Evolutionary conservation across 305 asterid genomes (phyloP).

Genomic region (Fraxinus albicans): DNA sequence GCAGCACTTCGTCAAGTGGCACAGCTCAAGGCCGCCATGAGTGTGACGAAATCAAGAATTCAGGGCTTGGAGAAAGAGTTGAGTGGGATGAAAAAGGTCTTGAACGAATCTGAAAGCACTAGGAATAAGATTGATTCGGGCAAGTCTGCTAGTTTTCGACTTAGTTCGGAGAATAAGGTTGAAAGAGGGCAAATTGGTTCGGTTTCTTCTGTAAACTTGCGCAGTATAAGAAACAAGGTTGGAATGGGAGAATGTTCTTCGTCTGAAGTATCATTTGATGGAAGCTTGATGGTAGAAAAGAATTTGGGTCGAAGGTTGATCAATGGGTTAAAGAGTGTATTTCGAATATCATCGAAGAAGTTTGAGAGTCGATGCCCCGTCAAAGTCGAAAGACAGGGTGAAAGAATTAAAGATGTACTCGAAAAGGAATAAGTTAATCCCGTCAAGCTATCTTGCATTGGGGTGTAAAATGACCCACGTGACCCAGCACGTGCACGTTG

Average conservation of each 20-base stretch:
- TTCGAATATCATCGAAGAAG: slow-evolving; percentile 49
- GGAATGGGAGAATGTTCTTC: slow-evolving; percentile 32
- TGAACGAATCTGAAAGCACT: slow-evolving; percentile 37
- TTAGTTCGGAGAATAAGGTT: slow-evolving; percentile 33
- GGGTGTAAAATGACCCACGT: background rate
- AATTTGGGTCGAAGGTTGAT: slow-evolving; percentile 51
- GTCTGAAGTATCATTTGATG: slow-evolving; percentile 39
- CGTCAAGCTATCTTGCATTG: background rate
- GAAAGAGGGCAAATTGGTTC: slow-evolving; percentile 46
- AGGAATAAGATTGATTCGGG: slow-evolving; percentile 30
- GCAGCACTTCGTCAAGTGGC: slow-evolving; percentile 71
- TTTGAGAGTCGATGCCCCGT: slow-evolving; percentile 21
- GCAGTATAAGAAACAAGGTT: slow-evolving; percentile 32
- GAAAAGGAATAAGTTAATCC: background rate
- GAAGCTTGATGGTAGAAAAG: slow-evolving; percentile 30
- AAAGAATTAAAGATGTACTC: background rate
- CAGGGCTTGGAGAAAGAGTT: slow-evolving; percentile 66
- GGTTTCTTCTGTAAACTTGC: slow-evolving; percentile 44
- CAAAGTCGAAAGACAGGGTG: background rate
- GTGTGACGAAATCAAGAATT: slow-evolving; percentile 59
- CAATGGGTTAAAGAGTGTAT: slow-evolving; percentile 53
- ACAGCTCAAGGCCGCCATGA: slow-evolving; percentile 61
- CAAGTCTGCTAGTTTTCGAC: slow-evolving; percentile 47
- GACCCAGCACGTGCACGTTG: background rate
- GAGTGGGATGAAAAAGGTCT: slow-evolving; percentile 46